Evolutionary conservation across 2,329 filamentous ascomycete species (phyloP), one percentile per base, ranked within the genome.

Genomic region (Verticillium longisporum): DNA sequence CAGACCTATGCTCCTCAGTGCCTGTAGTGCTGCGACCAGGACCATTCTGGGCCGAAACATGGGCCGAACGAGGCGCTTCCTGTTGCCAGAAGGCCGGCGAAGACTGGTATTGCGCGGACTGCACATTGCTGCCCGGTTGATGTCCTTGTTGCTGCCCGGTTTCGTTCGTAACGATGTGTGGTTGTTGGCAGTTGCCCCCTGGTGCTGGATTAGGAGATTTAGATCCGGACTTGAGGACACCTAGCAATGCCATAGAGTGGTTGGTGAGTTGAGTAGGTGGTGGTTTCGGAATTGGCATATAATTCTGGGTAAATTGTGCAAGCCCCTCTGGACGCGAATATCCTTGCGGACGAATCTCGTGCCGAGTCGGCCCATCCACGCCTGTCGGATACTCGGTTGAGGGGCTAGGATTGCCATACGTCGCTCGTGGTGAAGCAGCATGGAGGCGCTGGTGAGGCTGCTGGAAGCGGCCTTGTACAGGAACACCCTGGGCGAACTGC

Each of bases 361-460:
- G 45, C 45, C 21, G n/a, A 26, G n/a, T 18, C 26, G 26, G 31
- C 26, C 15, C 26, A 13, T 55, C 15, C 33, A 10, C 6, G 6
- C 13, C 26, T 21, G 31, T 18, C 11, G 14, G 45, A 41, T 21
- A 53, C 9, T 13, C 26, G 18, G 15, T 54, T 15, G 45, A n/a
- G 31, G 36, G 50, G n/a, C 45, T 36, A 11, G n/a, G 41, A 9
- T 26, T 59, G 15, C 53, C 18, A 4, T 54, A 79, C 62, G 85
- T 83, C 1, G 84, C 80, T 56, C 84, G 81, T 6, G 82, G 83
- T 33, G 83, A 83, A 11, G 83, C 70, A 10, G 82, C 80, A 59
- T 84, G 82, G 1, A 80, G 80, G 59, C 78, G 75, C 31, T 63
- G 61, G 66, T 58, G 63, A 58, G 45, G 66, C 60, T 41, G 69